phyloP scores from a whole-genome alignment of 306 rosid genomes.

The Carpinus viminea region DNA sequence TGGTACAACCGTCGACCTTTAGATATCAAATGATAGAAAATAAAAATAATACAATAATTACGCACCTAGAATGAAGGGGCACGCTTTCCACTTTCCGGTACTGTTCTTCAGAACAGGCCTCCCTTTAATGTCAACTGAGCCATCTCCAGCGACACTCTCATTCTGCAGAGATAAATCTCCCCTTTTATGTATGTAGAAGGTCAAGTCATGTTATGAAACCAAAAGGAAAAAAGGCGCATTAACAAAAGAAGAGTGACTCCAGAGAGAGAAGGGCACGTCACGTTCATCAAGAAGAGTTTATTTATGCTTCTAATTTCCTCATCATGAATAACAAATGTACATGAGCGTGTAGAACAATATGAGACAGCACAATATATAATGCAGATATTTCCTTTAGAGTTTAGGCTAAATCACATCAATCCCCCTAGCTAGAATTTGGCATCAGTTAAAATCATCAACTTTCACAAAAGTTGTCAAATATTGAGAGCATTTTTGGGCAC shows the following conservation, averaged over 20 bases:
- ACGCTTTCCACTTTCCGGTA: slow-evolving; percentile 65
- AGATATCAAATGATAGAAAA: slow-evolving; percentile 5
- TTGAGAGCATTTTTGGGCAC: too few relatives aligned
- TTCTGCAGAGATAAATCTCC: slow-evolving; percentile 19
- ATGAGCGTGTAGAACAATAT: too few relatives aligned
- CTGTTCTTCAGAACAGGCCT: slow-evolving; percentile 46
- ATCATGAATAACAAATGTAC: not conserved
- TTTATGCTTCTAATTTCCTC: not conserved
- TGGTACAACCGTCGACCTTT: slow-evolving; percentile 20
- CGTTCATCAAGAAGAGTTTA: too few relatives aligned
- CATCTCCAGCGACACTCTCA: slow-evolving; percentile 50
- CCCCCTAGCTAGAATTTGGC: too few relatives aligned
- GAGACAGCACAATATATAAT: too few relatives aligned
- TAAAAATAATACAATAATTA: slow-evolving; percentile 4
- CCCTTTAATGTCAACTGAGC: slow-evolving; percentile 53
- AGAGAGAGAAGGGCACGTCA: not conserved
- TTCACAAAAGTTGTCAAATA: too few relatives aligned
- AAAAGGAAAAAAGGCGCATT: not conserved
- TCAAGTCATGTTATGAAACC: not conserved
- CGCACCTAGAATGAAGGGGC: slow-evolving; percentile 58
- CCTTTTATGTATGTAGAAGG: not conserved
- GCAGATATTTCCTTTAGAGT: too few relatives aligned
- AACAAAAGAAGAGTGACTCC: not conserved
- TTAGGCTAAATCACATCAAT: too few relatives aligned
- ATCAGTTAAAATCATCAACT: too few relatives aligned